Evolutionary conservation across 768 basidiomycete genomes (phyloP).

Genomic region (Leucocoprinus birnbaumii): DNA sequence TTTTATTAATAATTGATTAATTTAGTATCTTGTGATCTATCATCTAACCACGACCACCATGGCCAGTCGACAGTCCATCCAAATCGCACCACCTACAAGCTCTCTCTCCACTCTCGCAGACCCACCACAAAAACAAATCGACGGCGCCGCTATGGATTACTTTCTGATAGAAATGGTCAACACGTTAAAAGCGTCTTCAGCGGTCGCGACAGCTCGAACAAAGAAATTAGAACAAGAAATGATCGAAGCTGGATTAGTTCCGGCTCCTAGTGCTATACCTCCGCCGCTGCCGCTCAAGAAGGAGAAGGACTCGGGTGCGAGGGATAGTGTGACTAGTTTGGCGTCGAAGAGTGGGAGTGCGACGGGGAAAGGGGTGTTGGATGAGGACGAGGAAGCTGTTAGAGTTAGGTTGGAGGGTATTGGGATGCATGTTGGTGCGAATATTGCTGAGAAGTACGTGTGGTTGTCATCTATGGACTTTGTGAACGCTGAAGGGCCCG

Average conservation of each 20-base stretch:
- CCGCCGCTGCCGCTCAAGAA: conserved; percentile 38
- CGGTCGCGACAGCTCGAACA: conserved; percentile 63
- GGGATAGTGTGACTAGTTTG: conserved; percentile 43
- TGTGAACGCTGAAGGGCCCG: neutral
- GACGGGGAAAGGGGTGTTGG: conserved; percentile 33
- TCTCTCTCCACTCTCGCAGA: conserved; percentile 58
- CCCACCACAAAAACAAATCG: conserved; percentile 57
- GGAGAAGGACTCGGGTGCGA: conserved; percentile 38
- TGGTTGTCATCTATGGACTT: neutral
- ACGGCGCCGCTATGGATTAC: conserved; percentile 77
- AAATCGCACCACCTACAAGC: neutral
- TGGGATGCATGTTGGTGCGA: conserved; percentile 83
- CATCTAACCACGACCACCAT: conserved; percentile 17
- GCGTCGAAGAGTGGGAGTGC: conserved; percentile 28
- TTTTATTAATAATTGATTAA: neutral
- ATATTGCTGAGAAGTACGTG: conserved; percentile 79
- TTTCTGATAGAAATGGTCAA: conserved; percentile 80
- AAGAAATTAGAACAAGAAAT: conserved; percentile 76
- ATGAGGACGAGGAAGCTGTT: conserved; percentile 76
- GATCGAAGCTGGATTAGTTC: conserved; percentile 73
- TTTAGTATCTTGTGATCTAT: neutral
- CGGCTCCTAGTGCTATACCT: conserved; percentile 40
- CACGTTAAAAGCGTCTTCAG: conserved; percentile 71
- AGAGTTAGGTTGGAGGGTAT: conserved; percentile 74
- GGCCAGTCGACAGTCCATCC: conserved; percentile 17